Conservation (phyloP, 305 asterid species). For the Fraxinus sp. region DNA sequence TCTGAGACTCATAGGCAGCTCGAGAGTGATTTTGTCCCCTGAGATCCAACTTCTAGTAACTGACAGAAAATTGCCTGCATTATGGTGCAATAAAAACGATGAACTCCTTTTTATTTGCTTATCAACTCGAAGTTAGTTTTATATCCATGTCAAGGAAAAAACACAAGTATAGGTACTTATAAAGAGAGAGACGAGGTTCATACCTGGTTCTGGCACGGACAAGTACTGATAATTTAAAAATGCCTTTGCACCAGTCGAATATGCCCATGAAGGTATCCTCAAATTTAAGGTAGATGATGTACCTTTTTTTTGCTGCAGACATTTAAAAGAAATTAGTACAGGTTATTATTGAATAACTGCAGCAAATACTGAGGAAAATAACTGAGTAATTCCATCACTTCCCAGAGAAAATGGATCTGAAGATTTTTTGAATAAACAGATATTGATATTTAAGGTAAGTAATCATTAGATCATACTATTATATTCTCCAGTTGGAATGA, state of each 20-base stretch:
- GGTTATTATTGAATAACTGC: not conserved
- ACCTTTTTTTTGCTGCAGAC: slow-evolving; percentile 35
- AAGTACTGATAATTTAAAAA: slow-evolving; percentile 45
- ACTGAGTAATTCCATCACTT: not conserved
- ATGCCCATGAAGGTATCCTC: slow-evolving; percentile 68
- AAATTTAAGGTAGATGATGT: slow-evolving; percentile 57
- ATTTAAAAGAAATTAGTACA: not conserved
- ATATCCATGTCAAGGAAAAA: not conserved
- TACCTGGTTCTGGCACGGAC: slow-evolving; percentile 60
- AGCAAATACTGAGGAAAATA: not conserved
- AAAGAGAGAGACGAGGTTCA: slow-evolving; percentile 11
- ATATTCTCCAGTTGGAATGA: not conserved
- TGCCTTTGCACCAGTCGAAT: slow-evolving; percentile 46
- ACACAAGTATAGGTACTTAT: not conserved
- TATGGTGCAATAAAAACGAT: slow-evolving; percentile 9
- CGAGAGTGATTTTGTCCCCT: slow-evolving; percentile 59
- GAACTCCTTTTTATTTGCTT: slow-evolving; percentile 6
- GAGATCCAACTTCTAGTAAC: slow-evolving; percentile 53
- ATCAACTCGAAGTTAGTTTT: not conserved
- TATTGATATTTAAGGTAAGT: not conserved
- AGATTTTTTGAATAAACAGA: not conserved
- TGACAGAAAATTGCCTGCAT: slow-evolving; percentile 65
- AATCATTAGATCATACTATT: not conserved
- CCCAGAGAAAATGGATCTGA: not conserved
- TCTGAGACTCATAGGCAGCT: slow-evolving; percentile 53